A percentile compares a stretch with the other conserved stretches of the same genome.
Evolutionary conservation across 1,284 basidiomycete species (phyloP).

Genomic region (Lentinus polychrous): DNA sequence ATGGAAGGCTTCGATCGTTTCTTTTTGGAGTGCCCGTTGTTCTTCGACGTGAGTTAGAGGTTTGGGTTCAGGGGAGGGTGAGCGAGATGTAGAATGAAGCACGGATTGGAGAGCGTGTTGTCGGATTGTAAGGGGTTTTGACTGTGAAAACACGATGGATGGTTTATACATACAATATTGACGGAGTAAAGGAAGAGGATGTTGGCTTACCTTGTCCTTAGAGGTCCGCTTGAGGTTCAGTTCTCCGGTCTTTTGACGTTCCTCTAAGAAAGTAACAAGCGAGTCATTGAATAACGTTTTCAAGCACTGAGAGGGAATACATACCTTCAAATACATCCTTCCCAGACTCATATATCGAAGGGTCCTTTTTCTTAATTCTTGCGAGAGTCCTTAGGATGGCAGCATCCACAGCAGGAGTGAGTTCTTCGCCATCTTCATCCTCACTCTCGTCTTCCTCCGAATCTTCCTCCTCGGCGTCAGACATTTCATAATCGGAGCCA

Average conservation of each 20-base stretch:
- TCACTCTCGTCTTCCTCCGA: slow-evolving; percentile 80
- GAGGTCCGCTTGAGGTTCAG: slow-evolving; percentile 14
- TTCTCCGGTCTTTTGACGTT: slow-evolving; percentile 42
- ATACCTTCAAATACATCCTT: slow-evolving; percentile 74
- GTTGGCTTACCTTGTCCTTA: slow-evolving; percentile 57
- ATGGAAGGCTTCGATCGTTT: slow-evolving; percentile 82
- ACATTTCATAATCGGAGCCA: slow-evolving; percentile 59
- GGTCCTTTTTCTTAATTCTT: slow-evolving; percentile 81
- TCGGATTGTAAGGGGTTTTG: slow-evolving; percentile 56
- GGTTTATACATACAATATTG: neutral
- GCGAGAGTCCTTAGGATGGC: slow-evolving; percentile 91
- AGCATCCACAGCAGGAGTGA: slow-evolving; percentile 91
- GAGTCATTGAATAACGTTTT: neutral
- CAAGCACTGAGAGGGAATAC: slow-evolving; percentile 16
- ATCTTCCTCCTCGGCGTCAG: slow-evolving; percentile 50
- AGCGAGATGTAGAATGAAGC: slow-evolving; percentile 43
- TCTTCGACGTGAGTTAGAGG: slow-evolving; percentile 75
- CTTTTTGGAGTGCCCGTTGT: slow-evolving; percentile 67
- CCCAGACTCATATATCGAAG: slow-evolving; percentile 70
- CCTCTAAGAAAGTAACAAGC: slow-evolving; percentile 49
- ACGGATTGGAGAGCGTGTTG: slow-evolving; percentile 53
- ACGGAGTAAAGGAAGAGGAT: slow-evolving; percentile 2
- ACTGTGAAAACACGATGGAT: slow-evolving; percentile 22
- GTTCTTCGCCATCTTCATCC: slow-evolving; percentile 93
- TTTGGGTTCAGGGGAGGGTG: slow-evolving; percentile 47